These are phyloP conservation scores for rapeseed (Brassica napus) DNA, from an alignment of 345 rosid genomes.

Conservation along the genomic window Da-Ae NC_063446.1:9008501-9009000, in stretches of 20 bases:
- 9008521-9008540: slow-evolving; percentile 97
- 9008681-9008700: slow-evolving; percentile 4
- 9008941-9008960: too few relatives aligned
- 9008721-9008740: slow-evolving; percentile 37
- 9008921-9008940: too few relatives aligned
- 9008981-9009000: too few relatives aligned
- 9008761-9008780: not conserved
- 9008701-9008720: slow-evolving; percentile 32
- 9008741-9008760: slow-evolving; percentile 1
- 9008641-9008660: slow-evolving; percentile 89
- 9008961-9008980: too few relatives aligned
- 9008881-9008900: too few relatives aligned
- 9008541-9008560: slow-evolving; percentile 85
- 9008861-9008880: not conserved
- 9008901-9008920: too few relatives aligned
- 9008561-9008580: slow-evolving; percentile 66
- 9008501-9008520: slow-evolving; percentile 97
- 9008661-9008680: slow-evolving; percentile 59
- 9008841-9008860: not conserved
- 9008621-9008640: slow-evolving; percentile 88
- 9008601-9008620: slow-evolving; percentile 83
- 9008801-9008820: not conserved
- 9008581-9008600: slow-evolving; percentile 50
- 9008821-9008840: not conserved
- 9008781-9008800: not conserved